Evolutionary conservation across 1,139 yeast genomes (phyloP).

Genomic region (Groenewaldozyma sp.): DNA sequence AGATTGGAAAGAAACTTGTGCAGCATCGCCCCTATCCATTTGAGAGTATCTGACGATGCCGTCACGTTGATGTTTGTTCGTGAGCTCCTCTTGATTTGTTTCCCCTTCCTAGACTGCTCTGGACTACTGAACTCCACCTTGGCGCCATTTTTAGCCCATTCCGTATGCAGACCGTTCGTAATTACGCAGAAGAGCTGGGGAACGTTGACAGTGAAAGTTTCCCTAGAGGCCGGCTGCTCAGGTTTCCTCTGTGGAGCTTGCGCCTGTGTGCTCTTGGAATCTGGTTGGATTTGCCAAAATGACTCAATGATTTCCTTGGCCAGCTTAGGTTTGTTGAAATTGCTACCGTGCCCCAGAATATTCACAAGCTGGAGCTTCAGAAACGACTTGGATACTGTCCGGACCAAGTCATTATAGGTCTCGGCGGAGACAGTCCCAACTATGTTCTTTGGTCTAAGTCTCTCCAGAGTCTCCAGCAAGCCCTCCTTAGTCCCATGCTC

Average conservation of each 20-base stretch:
- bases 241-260: not conserved
- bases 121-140: slow-evolving; percentile 18
- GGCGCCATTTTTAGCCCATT: slow-evolving; percentile 31
- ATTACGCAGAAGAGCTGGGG: slow-evolving; percentile 1
- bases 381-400: not conserved
- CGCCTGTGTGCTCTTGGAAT: not conserved
- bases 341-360: slow-evolving; percentile 1
- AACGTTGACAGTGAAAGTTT: not conserved
- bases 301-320: not conserved
- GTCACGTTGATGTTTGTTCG: slow-evolving; percentile 27
- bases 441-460: not conserved
- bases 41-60: slow-evolving; percentile 28
- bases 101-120: slow-evolving; percentile 37
- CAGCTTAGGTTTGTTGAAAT: slow-evolving; percentile 1
- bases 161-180: not conserved
- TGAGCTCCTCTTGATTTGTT: slow-evolving; percentile 15
- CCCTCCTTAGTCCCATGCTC: not conserved
- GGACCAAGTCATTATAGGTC: not conserved
- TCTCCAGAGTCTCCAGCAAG: not conserved
- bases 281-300: not conserved
- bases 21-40: slow-evolving; percentile 30
- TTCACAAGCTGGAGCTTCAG: slow-evolving; percentile 1
- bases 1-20: slow-evolving; percentile 20
- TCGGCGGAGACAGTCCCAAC: not conserved
- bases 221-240: not conserved